Evolutionary conservation across 257 asterid genomes (phyloP), one percentile per base, ranked within the genome.

Genomic region (Rauvolfia tetraphylla): DNA sequence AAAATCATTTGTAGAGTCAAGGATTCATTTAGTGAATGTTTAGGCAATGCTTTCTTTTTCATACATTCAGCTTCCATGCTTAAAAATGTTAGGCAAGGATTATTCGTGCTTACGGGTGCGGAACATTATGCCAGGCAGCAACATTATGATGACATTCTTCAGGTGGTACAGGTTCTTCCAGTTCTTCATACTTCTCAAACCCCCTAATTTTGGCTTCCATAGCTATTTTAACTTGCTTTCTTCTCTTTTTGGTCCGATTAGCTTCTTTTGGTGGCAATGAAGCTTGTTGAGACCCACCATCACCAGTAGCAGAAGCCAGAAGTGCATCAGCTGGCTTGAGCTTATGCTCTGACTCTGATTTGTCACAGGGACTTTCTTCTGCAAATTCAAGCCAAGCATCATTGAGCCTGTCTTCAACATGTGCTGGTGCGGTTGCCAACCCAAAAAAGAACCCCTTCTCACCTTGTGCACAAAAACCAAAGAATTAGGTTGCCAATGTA

Each of bases 311-410:
- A 3, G 95, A 85, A 74, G 75, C 95, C 72, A 85, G 36, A 59
- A 92, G 68, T 27, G 96, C 88, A 86, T 92, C 93, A 49, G 85
- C 93, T 49, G 89, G 87, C 80, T 83, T 86, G 14, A 85, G 66
- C 41, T 81, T 83, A 41, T 61, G 73, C 42, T 84, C 81, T 2
- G 92, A 80, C 48, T 89, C 95, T 5, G 90, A 85, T 23, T 87
- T 89, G 78, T 87, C 94, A 33, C 93, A 90, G 3, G 91, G 89
- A 15, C 29, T 81, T 79, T 87, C 86, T 79, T 91, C 93, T 1
- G 98, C 98, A 87, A 95, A 95, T 81, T 92, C 93, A 82, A 95
- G 95, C 98, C 98, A 92, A 42, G 98, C 97, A 88, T 95, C 98
- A 78, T 95, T 79, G 67, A 95, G 98, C 87, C 87, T 86, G 84